Conservation (phyloP, 2,329 filamentous ascomycete species). For the Fusarium sp. region DNA sequence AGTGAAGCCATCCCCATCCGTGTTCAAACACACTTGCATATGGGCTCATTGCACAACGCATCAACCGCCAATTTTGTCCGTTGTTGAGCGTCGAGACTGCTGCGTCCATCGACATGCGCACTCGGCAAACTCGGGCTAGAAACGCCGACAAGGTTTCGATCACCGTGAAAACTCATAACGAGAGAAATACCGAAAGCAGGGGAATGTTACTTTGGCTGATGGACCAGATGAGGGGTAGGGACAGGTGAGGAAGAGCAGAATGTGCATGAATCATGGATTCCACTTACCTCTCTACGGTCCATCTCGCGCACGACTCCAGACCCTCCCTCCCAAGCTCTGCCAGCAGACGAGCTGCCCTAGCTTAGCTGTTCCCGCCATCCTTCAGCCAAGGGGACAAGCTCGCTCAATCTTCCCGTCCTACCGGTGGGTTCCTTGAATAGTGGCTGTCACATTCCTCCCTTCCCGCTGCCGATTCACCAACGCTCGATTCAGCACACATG, state of each 20-base stretch:
- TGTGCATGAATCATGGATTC: conserved; percentile 11
- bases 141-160: not conserved
- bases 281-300: not conserved
- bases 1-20: conserved; percentile 17
- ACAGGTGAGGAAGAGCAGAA: not conserved
- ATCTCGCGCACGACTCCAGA: conserved; percentile 16
- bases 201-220: not conserved
- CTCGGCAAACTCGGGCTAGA: not conserved
- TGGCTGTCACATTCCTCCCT: conserved; percentile 39
- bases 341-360: conserved; percentile 15
- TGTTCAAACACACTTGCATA: not conserved
- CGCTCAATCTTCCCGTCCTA: conserved; percentile 32
- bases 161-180: not conserved
- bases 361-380: conserved; percentile 19
- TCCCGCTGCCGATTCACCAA: conserved; percentile 19
- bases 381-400: conserved; percentile 17
- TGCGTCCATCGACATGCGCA: not conserved
- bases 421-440: conserved; percentile 36
- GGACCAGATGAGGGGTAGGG: not conserved
- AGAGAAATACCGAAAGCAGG: not conserved
- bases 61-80: not conserved
- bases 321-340: conserved; percentile 13
- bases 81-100: not conserved
- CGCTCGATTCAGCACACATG: conserved; percentile 18
- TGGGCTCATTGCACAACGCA: not conserved